Evolutionary conservation across 768 basidiomycete species (phyloP).

Genomic region (Rhizopogon roseolus): DNA sequence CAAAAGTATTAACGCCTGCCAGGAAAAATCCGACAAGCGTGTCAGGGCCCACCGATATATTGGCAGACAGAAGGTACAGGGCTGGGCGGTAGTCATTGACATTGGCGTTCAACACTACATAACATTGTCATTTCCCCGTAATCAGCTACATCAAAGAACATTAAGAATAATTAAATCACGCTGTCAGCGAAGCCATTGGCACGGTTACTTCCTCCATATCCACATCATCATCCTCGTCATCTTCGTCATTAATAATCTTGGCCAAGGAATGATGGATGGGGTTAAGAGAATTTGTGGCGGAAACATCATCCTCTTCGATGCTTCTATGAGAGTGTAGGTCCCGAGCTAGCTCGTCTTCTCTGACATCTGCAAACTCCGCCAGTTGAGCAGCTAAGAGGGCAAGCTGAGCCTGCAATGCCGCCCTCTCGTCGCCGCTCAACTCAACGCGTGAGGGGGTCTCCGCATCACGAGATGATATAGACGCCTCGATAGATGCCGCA

Average conservation of each 20-base stretch:
- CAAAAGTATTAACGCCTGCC: background rate
- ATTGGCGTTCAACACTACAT: background rate
- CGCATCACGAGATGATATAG: background rate
- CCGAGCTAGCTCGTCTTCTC: constrained; percentile 25
- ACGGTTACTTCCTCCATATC: constrained; percentile 25
- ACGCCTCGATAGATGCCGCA: constrained; percentile 2
- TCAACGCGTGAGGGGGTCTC: constrained; percentile 10
- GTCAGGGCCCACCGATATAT: background rate
- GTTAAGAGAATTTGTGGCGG: background rate
- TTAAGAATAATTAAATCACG: constrained; percentile 11
- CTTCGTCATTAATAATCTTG: constrained; percentile 1
- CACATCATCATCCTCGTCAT: constrained; percentile 13
- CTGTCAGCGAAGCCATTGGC: constrained; percentile 12
- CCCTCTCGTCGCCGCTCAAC: constrained; percentile 44
- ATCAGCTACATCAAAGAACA: background rate
- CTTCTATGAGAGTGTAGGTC: constrained; percentile 13
- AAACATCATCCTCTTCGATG: background rate
- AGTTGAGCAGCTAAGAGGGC: constrained; percentile 71
- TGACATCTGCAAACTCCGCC: constrained; percentile 54
- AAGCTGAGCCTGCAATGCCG: constrained; percentile 68
- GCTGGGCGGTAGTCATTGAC: background rate
- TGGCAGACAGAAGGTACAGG: background rate
- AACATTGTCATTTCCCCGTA: background rate
- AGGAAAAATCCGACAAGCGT: background rate
- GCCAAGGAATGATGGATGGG: background rate